Percentiles rank a stretch among this genome's conserved stretches.
Conservation (phyloP, 2,329 filamentous ascomycete species). For the Lecanicillium sp. region DNA sequence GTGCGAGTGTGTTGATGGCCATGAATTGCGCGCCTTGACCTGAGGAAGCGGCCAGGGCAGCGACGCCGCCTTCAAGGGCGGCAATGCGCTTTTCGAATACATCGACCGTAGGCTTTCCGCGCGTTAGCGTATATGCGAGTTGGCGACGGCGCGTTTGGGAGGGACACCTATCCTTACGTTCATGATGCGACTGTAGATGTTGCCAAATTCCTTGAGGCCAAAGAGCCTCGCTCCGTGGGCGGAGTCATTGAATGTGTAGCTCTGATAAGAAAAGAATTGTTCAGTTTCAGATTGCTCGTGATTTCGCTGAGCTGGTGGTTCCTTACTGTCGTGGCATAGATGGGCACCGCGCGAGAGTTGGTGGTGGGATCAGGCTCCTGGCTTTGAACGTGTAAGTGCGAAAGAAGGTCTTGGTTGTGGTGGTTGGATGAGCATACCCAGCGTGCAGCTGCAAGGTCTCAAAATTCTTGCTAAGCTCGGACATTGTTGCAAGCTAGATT, state of each 20-base stretch:
- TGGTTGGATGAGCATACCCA: slow-evolving; percentile 45
- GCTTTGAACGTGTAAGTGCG: slow-evolving; percentile 35
- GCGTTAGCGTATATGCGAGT: not conserved
- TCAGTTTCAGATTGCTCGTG: no score
- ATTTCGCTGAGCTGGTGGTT: slow-evolving; percentile 13
- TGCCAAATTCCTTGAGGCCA: slow-evolving; percentile 92
- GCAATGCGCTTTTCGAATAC: slow-evolving; percentile 95
- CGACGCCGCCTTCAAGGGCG: slow-evolving; percentile 88
- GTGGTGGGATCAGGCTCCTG: slow-evolving; percentile 74
- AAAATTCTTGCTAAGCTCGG: slow-evolving; percentile 54
- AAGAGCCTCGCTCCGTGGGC: slow-evolving; percentile 93
- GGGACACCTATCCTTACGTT: slow-evolving; percentile 51
- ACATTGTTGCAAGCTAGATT: slow-evolving; percentile 18
- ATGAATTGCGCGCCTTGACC: slow-evolving; percentile 93
- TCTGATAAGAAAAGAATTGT: slow-evolving; percentile 39
- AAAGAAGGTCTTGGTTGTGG: slow-evolving; percentile 8
- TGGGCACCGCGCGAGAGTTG: slow-evolving; percentile 85
- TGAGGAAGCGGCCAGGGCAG: slow-evolving; percentile 75
- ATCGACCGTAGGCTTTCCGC: slow-evolving; percentile 85
- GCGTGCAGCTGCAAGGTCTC: slow-evolving; percentile 83
- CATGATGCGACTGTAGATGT: slow-evolving; percentile 96
- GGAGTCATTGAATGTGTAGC: slow-evolving; percentile 90
- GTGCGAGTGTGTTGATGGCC: slow-evolving; percentile 74
- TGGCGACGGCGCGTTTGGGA: not conserved
- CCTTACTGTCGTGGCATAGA: slow-evolving; percentile 82